Evolutionary conservation across 148 eudicot species (phyloP).

Genomic region (Nepenthes gracilis): DNA sequence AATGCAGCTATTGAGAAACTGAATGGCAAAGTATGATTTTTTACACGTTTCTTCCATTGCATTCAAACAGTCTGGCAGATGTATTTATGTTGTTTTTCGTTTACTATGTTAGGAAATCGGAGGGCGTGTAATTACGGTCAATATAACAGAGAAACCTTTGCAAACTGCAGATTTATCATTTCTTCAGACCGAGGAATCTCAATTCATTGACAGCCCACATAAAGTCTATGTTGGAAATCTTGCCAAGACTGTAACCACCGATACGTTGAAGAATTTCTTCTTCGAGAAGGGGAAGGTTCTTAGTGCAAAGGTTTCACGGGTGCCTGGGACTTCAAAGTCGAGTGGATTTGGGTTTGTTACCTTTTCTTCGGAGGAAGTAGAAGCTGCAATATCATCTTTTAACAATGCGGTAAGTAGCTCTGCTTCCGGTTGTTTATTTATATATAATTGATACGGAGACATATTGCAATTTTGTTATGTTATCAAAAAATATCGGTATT

Average conservation of each 20-base stretch:
- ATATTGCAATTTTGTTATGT: neutral
- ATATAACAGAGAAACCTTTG: constrained; percentile 84
- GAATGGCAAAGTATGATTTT: constrained; percentile 63
- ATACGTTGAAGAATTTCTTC: constrained; percentile 54
- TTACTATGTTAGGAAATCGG: constrained; percentile 45
- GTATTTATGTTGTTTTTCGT: neutral
- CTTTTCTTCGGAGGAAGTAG: constrained; percentile 86
- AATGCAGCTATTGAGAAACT: constrained; percentile 74
- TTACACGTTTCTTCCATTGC: neutral
- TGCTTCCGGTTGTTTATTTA: neutral
- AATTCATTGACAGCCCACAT: constrained; percentile 70
- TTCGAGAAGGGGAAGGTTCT: constrained; percentile 79
- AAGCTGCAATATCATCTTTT: constrained; percentile 64
- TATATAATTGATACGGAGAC: neutral
- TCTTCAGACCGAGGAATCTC: constrained; percentile 61
- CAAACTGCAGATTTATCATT: constrained; percentile 19
- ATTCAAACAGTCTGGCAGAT: neutral
- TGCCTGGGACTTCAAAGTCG: constrained; percentile 87
- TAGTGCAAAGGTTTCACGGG: constrained; percentile 72
- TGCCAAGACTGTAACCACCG: constrained; percentile 78
- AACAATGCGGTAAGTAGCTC: constrained; percentile 59
- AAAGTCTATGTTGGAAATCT: constrained; percentile 93
- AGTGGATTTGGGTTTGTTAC: constrained; percentile 82
- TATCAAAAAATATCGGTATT: neutral
- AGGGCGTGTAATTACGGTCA: constrained; percentile 81